Conservation (phyloP, 202 grass and related monocot species). For the Schoenoplectus triqueter region DNA sequence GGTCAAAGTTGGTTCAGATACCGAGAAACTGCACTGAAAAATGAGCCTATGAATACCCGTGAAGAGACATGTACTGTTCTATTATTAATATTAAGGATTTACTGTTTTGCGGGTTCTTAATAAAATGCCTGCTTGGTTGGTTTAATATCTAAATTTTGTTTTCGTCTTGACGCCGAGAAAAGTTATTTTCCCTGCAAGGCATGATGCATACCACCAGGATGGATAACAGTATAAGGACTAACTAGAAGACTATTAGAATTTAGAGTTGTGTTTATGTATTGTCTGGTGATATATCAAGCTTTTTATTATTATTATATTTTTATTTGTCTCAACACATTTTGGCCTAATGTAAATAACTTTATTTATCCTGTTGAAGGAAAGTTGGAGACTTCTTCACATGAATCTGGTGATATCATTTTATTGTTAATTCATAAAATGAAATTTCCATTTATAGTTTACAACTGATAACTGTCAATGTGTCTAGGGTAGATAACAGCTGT, state of each 20-base stretch:
- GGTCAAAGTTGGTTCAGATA: conserved; percentile 95
- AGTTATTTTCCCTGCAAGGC: not conserved
- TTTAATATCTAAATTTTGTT: not conserved
- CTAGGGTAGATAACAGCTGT: not conserved
- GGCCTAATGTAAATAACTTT: conserved; percentile 6
- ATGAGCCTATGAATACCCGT: conserved; percentile 87
- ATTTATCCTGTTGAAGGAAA: not conserved
- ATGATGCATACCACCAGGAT: not conserved
- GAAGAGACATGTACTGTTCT: conserved; percentile 85
- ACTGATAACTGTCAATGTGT: conserved; percentile 13
- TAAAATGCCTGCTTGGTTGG: not conserved
- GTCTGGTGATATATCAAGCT: too few relatives aligned
- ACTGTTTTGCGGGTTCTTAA: not conserved
- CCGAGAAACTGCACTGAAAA: conserved; percentile 74
- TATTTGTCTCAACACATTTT: not conserved
- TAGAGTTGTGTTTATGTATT: not conserved
- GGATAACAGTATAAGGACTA: conserved; percentile 10
- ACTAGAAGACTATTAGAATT: not conserved
- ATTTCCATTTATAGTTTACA: not conserved
- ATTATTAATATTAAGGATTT: conserved; percentile 30
- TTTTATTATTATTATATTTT: not conserved
- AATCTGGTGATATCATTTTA: not conserved
- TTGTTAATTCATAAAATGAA: not conserved
- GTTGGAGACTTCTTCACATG: not conserved
- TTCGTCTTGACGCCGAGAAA: not conserved